These are phyloP conservation scores for Alternaria metachromatica DNA, from an alignment of 2,329 filamentous ascomycete species.

Conservation along the genomic window DNA sequence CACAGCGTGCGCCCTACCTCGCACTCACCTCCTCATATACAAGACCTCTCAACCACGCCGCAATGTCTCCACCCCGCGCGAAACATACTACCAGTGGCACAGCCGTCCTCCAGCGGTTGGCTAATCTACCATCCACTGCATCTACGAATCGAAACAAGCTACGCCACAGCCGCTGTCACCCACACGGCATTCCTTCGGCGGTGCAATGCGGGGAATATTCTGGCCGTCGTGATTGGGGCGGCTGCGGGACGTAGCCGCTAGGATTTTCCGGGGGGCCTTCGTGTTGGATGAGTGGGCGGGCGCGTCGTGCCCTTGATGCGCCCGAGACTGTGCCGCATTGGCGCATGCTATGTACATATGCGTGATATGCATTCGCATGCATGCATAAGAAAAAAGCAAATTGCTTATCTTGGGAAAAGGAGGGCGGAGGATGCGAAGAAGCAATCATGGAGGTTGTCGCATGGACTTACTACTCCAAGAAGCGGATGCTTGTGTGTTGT, in stretches of 20 bases:
- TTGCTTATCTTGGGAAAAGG: neutral
- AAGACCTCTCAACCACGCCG: neutral
- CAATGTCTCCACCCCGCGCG: neutral
- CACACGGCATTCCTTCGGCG: neutral
- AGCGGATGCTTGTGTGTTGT: neutral
- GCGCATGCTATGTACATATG: neutral
- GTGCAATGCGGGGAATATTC: neutral
- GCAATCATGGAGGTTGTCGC: neutral
- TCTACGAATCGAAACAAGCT: too few species aligned
- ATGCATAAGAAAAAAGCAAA: neutral
- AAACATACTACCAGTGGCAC: conserved; percentile 14
- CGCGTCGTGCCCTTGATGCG: neutral
- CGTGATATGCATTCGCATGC: neutral
- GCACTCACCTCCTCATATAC: neutral
- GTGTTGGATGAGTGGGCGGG: neutral
- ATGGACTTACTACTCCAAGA: neutral
- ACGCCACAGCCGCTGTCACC: neutral
- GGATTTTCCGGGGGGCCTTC: neutral
- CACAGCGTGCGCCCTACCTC: neutral
- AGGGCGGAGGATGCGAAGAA: neutral
- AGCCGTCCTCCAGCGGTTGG: conserved; percentile 17
- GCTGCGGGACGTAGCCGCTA: neutral
- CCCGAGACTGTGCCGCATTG: neutral
- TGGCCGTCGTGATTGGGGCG: neutral
- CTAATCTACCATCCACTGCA: too few species aligned